Conservation (phyloP, 78 protist species). For the Planoprotostelium fungivorum region DNA sequence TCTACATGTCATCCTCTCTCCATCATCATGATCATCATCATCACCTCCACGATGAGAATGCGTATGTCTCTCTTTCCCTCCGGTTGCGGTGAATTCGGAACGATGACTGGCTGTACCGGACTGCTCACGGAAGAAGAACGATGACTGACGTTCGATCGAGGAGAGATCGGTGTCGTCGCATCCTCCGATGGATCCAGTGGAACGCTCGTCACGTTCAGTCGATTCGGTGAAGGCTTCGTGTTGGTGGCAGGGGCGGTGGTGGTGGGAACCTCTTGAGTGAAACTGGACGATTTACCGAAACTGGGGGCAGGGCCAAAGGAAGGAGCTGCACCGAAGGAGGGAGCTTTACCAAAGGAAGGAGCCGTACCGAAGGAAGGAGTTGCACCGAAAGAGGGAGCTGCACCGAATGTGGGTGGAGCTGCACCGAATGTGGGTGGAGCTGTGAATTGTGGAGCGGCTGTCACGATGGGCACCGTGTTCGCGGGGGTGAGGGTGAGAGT, state of each 20-base stretch:
- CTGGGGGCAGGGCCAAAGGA: background rate
- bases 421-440: background rate
- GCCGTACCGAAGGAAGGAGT: background rate
- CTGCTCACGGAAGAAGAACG: too few relatives aligned
- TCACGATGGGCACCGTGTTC: background rate
- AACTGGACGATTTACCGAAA: background rate
- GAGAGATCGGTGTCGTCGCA: background rate
- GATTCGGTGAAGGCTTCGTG: background rate
- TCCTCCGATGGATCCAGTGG: background rate
- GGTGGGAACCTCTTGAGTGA: background rate
- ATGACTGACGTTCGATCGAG: too few relatives aligned
- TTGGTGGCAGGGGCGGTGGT: background rate
- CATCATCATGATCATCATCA: too few relatives aligned
- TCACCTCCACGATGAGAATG: background rate
- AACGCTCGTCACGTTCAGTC: background rate
- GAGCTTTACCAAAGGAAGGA: background rate
- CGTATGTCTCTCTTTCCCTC: background rate
- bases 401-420: background rate
- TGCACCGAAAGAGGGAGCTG: background rate
- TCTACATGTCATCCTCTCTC: too few relatives aligned
- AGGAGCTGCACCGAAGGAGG: background rate
- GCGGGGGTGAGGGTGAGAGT: background rate
- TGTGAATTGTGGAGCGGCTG: background rate
- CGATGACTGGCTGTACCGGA: background rate
- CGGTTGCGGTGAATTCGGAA: too few relatives aligned